Conservation (phyloP, 345 rosid species). For the Draba incana region DNA sequence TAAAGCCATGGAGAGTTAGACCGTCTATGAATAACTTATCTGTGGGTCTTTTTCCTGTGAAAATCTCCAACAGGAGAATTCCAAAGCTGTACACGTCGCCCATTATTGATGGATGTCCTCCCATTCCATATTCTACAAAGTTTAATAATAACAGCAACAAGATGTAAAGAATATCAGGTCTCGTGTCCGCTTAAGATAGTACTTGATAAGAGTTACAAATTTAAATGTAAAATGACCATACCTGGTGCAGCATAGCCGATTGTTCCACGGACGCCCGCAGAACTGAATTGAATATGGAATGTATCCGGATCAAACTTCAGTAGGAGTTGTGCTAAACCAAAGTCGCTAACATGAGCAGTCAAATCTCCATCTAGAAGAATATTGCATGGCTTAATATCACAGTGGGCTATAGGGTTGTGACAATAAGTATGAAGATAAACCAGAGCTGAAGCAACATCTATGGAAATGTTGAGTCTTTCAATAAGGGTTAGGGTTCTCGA, state of each 20-base stretch:
- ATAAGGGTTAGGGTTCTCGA: neutral
- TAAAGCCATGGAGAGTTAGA: constrained; percentile 23
- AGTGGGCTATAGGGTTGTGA: constrained; percentile 31
- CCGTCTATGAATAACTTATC: constrained; percentile 11
- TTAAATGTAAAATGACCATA: constrained; percentile 2
- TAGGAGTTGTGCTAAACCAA: constrained; percentile 38
- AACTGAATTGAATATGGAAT: constrained; percentile 35
- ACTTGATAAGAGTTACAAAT: neutral
- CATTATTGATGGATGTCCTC: constrained; percentile 32
- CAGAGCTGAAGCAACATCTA: constrained; percentile 31
- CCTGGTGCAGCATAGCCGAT: constrained; percentile 53
- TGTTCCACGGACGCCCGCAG: constrained; percentile 49
- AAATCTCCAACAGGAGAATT: constrained; percentile 28
- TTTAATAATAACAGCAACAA: constrained; percentile 1
- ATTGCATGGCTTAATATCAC: constrained; percentile 44
- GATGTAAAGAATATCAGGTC: neutral
- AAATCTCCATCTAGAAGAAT: constrained; percentile 39
- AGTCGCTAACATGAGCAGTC: constrained; percentile 40
- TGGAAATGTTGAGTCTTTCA: constrained; percentile 27
- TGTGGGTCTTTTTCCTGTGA: constrained; percentile 22
- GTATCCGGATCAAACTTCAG: neutral
- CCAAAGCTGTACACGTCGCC: constrained; percentile 39
- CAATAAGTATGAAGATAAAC: constrained; percentile 33
- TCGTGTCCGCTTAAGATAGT: neutral
- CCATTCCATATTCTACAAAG: constrained; percentile 38